Conservation (phyloP, 169 alveolate genomes). For the Plasmodium cynomolgi region DNA sequence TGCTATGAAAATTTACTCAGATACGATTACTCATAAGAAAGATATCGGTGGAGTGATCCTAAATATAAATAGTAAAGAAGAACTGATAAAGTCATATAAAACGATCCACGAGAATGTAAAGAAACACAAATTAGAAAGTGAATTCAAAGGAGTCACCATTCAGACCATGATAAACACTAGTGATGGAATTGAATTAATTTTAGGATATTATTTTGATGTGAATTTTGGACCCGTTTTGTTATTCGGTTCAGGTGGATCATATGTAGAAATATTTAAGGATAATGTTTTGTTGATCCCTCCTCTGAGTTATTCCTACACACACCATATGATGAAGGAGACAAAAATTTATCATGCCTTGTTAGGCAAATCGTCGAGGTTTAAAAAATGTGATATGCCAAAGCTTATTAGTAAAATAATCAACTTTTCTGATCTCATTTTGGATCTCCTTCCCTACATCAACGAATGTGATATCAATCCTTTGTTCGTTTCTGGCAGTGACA, state of each 20-base stretch:
- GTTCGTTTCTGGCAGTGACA: constrained; percentile 21
- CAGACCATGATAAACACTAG: constrained; percentile 75
- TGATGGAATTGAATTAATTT: constrained; percentile 76
- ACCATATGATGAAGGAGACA: constrained; percentile 60
- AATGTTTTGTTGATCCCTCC: constrained; percentile 78
- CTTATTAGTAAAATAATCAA: constrained; percentile 56
- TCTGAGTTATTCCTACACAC: constrained; percentile 34
- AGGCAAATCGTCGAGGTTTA: constrained; percentile 67
- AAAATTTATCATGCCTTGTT: constrained; percentile 68
- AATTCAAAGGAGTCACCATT: constrained; percentile 83
- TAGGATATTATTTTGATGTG: constrained; percentile 79
- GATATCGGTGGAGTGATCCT: constrained; percentile 83
- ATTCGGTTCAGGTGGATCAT: constrained; percentile 87
- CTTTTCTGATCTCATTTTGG: constrained; percentile 49
- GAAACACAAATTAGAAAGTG: constrained; percentile 75
- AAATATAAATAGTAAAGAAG: constrained; percentile 70
- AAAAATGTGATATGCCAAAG: constrained; percentile 38
- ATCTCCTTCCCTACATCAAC: constrained; percentile 61
- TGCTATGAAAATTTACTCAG: constrained; percentile 81
- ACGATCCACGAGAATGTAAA: constrained; percentile 53
- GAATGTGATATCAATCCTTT: constrained; percentile 77
- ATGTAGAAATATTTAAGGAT: constrained; percentile 84
- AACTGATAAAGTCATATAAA: constrained; percentile 68
- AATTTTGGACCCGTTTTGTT: constrained; percentile 84
- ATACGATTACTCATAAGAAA: constrained; percentile 79